phyloP scores from a whole-genome alignment of 179 eudicot species.

The Beta corolliflora region DNA sequence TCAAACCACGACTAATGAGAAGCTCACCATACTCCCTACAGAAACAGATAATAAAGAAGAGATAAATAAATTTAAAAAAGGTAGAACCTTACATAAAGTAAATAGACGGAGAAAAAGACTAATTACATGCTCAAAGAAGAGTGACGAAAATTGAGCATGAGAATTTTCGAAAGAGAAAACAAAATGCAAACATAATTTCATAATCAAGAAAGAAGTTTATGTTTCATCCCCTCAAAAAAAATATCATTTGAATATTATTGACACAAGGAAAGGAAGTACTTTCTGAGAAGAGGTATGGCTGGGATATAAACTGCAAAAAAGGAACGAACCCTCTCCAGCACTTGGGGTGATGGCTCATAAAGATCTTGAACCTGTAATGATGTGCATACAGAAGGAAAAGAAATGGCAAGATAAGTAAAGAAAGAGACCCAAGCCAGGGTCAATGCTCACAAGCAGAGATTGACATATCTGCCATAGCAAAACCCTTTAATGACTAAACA shows the following conservation, averaged over 20 bases:
- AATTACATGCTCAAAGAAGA: background rate
- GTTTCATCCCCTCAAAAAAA: too few species aligned
- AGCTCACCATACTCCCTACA: constrained; percentile 86
- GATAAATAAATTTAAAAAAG: background rate
- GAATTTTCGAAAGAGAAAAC: background rate
- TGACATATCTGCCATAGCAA: background rate
- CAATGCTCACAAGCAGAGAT: constrained; percentile 2
- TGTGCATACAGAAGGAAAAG: constrained; percentile 2
- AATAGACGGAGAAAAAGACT: background rate
- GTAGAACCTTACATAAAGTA: background rate
- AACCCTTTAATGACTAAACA: background rate
- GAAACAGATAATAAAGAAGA: background rate
- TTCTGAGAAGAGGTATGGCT: constrained; percentile 76
- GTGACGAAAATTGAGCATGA: background rate
- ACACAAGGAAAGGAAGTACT: constrained; percentile 43
- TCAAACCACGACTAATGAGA: constrained; percentile 76
- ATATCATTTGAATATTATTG: background rate
- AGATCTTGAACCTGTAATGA: constrained; percentile 68
- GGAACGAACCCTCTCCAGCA: constrained; percentile 56
- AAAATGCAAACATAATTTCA: background rate
- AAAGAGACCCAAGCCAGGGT: background rate
- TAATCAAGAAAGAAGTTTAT: background rate
- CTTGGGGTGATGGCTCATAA: constrained; percentile 54
- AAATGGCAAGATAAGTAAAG: background rate
- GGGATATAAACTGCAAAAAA: constrained; percentile 77